Base-by-base conservation (phyloP, 2,329 filamentous ascomycete genomes). In the Phaeosphaeriaceae sp. region DNA sequence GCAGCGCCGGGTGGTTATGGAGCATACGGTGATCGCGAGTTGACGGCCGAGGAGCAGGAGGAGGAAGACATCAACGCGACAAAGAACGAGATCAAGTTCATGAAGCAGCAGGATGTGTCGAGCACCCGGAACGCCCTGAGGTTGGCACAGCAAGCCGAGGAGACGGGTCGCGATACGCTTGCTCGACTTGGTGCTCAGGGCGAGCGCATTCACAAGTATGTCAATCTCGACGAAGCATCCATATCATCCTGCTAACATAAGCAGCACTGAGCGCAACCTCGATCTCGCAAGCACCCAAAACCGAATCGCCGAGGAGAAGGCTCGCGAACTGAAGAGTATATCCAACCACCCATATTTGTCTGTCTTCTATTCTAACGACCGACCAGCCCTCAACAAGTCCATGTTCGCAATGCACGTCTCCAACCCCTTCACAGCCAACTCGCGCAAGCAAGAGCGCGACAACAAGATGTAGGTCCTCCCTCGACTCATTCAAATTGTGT, bases 321-420 rank as follows among this genome's bases (percentile, higher is more conserved):
- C 92, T 1, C 86, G 88, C 48, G 92, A 97, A 73, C 82, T 97
- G 40, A 94, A 94, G 81, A 91, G 68, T 68, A 56, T 44, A 65
- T 19, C 27, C 44, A 22, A 3, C 31, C 20, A 25, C 27, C 15
- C n/a, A 40, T 44, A 22, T 7, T 9, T 9, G 3, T n/a, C 17
- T 17, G 9, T 10, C 2, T 7, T 6, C 1, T 17, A 31, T n/a
- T 27, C 57, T 58, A 40, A 55, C 31, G 11, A 17, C 5, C 2
- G 31, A 3, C 7, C 53, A 70, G 67, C 87, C 1, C 82, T 96
- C 50, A 96, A 97, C 78, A 84, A 90, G 62, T 93, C 89, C 81
- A 96, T 97, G 92, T 97, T 97, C 72, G 91, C 91, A 5, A 86
- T 93, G 21, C 90, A 93, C 70, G 89, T 93, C 20, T 57, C 63